Evolutionary conservation across 1,284 basidiomycete genomes (phyloP).

Genomic region (Singerocomus inundabilis): DNA sequence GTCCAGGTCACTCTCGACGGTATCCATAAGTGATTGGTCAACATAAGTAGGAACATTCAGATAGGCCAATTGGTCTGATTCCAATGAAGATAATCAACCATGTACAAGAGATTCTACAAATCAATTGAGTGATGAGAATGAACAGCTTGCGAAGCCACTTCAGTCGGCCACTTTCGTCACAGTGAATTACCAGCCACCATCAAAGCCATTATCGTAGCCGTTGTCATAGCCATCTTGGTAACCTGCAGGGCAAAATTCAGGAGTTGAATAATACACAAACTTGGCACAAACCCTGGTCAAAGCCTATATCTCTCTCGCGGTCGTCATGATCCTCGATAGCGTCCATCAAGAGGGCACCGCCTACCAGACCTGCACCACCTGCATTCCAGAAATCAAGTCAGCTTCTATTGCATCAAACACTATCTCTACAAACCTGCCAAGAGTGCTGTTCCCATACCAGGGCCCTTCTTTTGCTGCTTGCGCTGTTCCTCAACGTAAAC

Average conservation of each 20-base stretch:
- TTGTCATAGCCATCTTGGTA: conserved; percentile 21
- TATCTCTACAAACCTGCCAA: conserved; percentile 29
- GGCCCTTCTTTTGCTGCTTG: conserved; percentile 20
- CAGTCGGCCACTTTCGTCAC: background rate
- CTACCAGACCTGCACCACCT: conserved; percentile 61
- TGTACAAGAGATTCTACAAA: conserved; percentile 23
- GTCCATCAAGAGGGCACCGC: conserved; percentile 52
- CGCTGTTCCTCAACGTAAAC: conserved; percentile 22
- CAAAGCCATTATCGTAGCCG: background rate
- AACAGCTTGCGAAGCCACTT: background rate
- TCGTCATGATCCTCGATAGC: conserved; percentile 48
- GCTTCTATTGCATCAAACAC: background rate
- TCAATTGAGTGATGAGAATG: conserved; percentile 4
- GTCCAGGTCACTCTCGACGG: background rate
- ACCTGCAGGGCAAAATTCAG: conserved; percentile 21
- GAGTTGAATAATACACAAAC: background rate
- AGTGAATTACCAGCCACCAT: conserved; percentile 12
- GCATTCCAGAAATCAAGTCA: conserved; percentile 11
- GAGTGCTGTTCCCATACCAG: conserved; percentile 28
- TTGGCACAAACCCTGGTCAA: conserved; percentile 35
- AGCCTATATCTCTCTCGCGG: conserved; percentile 37
- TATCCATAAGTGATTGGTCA: too few relatives aligned
- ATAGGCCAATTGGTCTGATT: background rate
- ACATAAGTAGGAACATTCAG: too few relatives aligned
- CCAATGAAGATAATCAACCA: conserved; percentile 1